Percentiles rank a stretch among this genome's conserved stretches.
phyloP scores from a whole-genome alignment of 1,284 basidiomycete species.

The Cryptococcus floricola region DNA sequence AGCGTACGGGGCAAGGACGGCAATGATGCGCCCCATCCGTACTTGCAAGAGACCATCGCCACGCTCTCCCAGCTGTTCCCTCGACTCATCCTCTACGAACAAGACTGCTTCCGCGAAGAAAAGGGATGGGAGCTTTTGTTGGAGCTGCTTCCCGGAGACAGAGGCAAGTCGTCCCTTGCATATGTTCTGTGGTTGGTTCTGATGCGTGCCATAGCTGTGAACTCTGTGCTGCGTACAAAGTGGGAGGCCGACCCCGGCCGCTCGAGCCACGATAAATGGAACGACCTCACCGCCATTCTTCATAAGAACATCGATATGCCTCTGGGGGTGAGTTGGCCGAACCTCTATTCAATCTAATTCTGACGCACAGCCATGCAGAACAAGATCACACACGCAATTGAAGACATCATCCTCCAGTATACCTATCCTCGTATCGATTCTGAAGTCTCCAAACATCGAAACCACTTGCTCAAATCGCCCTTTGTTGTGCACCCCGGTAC shows the following conservation, averaged over 20 bases:
- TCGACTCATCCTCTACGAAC: constrained; percentile 73
- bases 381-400: constrained; percentile 54
- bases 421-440: constrained; percentile 95
- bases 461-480: constrained; percentile 96
- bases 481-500: constrained; percentile 98
- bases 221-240: constrained; percentile 54
- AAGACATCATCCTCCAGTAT: constrained; percentile 90
- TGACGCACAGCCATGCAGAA: constrained; percentile 11
- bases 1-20: constrained; percentile 57
- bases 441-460: constrained; percentile 94
- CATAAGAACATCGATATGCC: constrained; percentile 29
- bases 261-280: constrained; percentile 68
- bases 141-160: constrained; percentile 64
- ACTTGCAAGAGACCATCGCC: constrained; percentile 57
- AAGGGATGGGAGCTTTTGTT: constrained; percentile 73
- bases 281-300: constrained; percentile 55
- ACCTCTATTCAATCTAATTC: too few relatives aligned
- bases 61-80: constrained; percentile 60
- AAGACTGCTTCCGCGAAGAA: constrained; percentile 73
- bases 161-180: constrained; percentile 36
- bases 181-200: not conserved
- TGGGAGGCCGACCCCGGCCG: constrained; percentile 63
- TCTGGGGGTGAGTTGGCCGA: too few relatives aligned
- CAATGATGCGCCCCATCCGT: constrained; percentile 61
- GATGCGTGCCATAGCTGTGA: constrained; percentile 41